Conservation (phyloP, 768 basidiomycete genomes). For the Coprinellus aureogranulatus region DNA sequence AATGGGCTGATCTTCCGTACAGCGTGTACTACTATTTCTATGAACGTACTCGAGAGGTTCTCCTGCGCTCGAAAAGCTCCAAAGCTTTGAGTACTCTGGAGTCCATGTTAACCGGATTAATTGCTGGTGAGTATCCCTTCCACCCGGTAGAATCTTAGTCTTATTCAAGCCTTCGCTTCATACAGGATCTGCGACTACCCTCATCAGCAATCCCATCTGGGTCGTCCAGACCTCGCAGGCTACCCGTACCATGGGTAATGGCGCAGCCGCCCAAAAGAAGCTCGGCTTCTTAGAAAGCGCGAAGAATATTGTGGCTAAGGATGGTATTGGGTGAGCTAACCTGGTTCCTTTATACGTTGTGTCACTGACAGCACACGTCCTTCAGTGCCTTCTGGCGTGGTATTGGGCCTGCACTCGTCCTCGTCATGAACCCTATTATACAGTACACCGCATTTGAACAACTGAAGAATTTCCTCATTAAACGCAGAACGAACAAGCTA, state of each 20-base stretch:
- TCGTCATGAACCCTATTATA: conserved; percentile 93
- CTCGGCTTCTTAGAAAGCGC: conserved; percentile 67
- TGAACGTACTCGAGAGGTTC: conserved; percentile 60
- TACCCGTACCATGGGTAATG: conserved; percentile 51
- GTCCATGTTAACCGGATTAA: conserved; percentile 82
- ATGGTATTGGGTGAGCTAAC: conserved; percentile 51
- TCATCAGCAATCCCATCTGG: conserved; percentile 95
- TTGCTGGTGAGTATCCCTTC: conserved; percentile 60
- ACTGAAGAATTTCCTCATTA: conserved; percentile 79
- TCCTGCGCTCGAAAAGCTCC: conserved; percentile 51
- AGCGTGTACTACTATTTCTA: conserved; percentile 95
- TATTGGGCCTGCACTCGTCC: conserved; percentile 86
- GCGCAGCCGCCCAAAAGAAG: conserved; percentile 39
- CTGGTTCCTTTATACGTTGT: neutral
- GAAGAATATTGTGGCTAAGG: conserved; percentile 64
- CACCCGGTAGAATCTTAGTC: neutral
- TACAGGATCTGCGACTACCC: conserved; percentile 83
- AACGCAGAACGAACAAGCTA: conserved; percentile 54
- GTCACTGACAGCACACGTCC: conserved; percentile 1
- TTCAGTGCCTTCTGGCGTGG: conserved; percentile 85
- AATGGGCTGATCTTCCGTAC: conserved; percentile 4
- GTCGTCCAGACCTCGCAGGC: conserved; percentile 91
- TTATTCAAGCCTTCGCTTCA: neutral
- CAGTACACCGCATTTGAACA: conserved; percentile 96
- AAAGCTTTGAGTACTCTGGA: conserved; percentile 83